These are phyloP conservation scores for Cryptomeria japonica DNA, from an alignment of 75 land plant species.

Conservation along the genomic window DNA sequence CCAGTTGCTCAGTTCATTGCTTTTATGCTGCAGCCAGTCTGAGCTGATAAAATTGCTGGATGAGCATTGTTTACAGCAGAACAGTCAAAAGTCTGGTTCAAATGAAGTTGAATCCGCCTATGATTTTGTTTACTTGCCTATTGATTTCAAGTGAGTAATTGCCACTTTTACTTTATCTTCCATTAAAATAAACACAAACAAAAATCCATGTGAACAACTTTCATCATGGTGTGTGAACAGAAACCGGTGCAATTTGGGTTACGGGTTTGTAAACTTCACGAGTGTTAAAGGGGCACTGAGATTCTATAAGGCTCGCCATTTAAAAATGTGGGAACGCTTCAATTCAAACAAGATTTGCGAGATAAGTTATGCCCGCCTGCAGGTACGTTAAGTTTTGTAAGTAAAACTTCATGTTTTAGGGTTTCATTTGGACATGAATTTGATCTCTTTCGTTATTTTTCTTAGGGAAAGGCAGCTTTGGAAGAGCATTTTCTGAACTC, in stretches of 20 bases:
- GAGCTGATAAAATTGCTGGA: conserved; percentile 47
- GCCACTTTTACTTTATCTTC: neutral
- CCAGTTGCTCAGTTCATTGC: neutral
- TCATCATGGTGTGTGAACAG: conserved; percentile 2
- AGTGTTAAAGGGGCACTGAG: conserved; percentile 28
- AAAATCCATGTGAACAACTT: neutral
- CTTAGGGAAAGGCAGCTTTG: neutral
- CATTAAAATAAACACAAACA: no score
- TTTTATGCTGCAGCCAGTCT: conserved; percentile 21
- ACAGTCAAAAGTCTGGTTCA: conserved; percentile 14
- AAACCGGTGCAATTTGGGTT: conserved; percentile 53
- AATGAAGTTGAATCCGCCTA: conserved; percentile 45
- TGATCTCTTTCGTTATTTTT: no score
- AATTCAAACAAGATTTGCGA: conserved; percentile 49
- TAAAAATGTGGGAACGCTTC: conserved; percentile 37
- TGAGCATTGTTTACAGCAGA: conserved; percentile 43
- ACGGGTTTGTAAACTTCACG: conserved; percentile 62
- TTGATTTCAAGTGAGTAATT: conserved; percentile 67
- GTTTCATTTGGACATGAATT: no score
- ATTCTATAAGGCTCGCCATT: conserved; percentile 36
- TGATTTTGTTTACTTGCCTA: conserved; percentile 74
- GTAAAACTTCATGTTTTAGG: no score
- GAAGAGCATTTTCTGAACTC: neutral
- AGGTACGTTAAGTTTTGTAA: conserved; percentile 20
- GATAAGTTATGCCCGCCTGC: conserved; percentile 52